Base-by-base conservation (phyloP, 2,329 filamentous ascomycete genomes). In the Colletotrichum cuscutae region DNA sequence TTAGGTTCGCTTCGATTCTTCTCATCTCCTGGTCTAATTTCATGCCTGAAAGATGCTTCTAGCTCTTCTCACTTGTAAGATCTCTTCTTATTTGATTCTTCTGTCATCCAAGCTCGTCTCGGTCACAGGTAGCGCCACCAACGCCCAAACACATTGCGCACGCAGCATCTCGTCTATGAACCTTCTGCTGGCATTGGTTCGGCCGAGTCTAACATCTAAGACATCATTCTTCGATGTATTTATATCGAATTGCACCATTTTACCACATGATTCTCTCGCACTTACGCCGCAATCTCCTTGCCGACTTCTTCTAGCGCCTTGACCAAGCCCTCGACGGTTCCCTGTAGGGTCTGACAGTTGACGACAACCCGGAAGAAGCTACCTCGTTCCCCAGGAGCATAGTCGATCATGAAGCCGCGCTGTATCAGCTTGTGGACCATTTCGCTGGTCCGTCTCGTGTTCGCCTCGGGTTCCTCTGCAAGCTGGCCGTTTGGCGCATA, bases 401-500 rank as follows among this genome's bases (percentile, higher is more conserved):
- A 90, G 76, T 91, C 89, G 0, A 90, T 80, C 89, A 91, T 91
- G 82, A 88, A 91, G 0, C 89, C 89, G 59, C 88, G 80, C 3
- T 77, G 74, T 13, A 90, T 84, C 74, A 91, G 80, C 76, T 78
- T 82, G 62, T 80, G 79, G 1, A 86, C 88, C 78, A 90, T 88
- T 9, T 76, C 79, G 76, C 84, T 82, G 37, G 89, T 90, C 53
- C 83, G 80, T 53, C 79, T 77, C 37, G 88, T 89, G 77, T 90
- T 91, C 65, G 80, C 82, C 49, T 81, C 81, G 6, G 79, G 75
- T 19, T 85, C 81, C 0, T 81, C 81, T 0, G 81, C 77, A 56
- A 93, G 75, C 70, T 81, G 77, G 2, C 91, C 89, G 1, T 85
- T 85, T 0, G 90, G 90, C 0, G 92, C 90, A 78, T 94, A 95